Evolutionary conservation across 148 eudicot species (phyloP), one percentile per base, ranked within the genome.

Genomic region (Rhododendron molle): DNA sequence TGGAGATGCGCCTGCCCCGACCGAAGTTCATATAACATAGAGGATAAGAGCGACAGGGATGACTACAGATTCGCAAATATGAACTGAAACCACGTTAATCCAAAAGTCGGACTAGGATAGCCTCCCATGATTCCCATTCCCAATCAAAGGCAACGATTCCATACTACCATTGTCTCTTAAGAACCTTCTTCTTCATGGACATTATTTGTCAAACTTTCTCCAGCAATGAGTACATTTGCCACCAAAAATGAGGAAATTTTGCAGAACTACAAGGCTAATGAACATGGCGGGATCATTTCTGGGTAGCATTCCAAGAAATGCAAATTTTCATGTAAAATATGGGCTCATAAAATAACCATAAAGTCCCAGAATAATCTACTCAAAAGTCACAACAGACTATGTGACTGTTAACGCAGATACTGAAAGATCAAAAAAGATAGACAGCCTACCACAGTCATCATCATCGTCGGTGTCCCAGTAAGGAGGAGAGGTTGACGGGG

Each of bases 381-480:
- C 60, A 12, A 23, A 56, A 36, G 23, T 81, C 73, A 36, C 30
- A 81, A 58, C 9, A 56, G 49, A 58, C 72, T 81, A 12, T 58
- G 46, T 34, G 58, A 21, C 9, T 36, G 28, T 34, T 34, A 38
- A 60, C 6, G 50, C 30, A 10, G 36, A 58, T 30, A 76, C n/a
- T 34, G 38, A 26, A 60, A 26, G 15, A 80, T 34, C 34, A 38
- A 78, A 49, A 72, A 78, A 62, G 49, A 69, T 20, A 86, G 44
- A 69, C 11, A 26, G n/a, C 86, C 23, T 86, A 91, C 90, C 93
- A 89, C 93, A 90, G 81, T 93, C 96, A 79, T 93, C 93, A 58
- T 94, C 98, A 56, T 92, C 94, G 54, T 95, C 97, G 32, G 92
- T 91, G 86, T 96, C 99, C 99, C 99, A 95, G 80, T 92, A 95